Evolutionary conservation across 164 flowering plant species (phyloP).

Genomic region (Kingdonia uniflora): DNA sequence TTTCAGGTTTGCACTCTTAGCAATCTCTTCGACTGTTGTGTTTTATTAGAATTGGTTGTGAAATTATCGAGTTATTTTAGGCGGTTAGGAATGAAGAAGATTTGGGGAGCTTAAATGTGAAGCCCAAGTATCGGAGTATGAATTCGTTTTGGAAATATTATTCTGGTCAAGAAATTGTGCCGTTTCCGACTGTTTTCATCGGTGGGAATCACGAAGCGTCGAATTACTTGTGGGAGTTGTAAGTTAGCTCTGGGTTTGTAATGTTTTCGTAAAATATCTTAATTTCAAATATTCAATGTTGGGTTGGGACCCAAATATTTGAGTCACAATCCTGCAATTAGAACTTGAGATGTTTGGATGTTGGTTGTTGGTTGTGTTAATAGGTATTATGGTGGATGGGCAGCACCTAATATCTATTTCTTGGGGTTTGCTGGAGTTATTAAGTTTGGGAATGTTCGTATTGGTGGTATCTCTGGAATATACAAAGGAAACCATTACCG

Average conservation of each 20-base stretch:
- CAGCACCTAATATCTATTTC: slow-evolving; percentile 84
- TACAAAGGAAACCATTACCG: slow-evolving; percentile 56
- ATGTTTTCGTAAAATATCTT: too few relatives aligned
- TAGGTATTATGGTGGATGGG: slow-evolving; percentile 96
- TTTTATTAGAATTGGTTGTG: too few relatives aligned
- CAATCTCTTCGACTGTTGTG: too few relatives aligned
- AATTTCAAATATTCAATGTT: too few relatives aligned
- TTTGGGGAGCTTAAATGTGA: slow-evolving; percentile 69
- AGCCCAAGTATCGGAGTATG: slow-evolving; percentile 54
- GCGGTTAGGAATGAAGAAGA: slow-evolving; percentile 83
- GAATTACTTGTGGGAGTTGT: slow-evolving; percentile 96
- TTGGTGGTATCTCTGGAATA: slow-evolving; percentile 94
- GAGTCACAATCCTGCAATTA: too few relatives aligned
- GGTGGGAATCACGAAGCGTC: slow-evolving; percentile 99
- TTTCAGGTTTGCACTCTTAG: slow-evolving; percentile 83
- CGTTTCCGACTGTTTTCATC: slow-evolving; percentile 84
- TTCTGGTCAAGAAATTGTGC: slow-evolving; percentile 77
- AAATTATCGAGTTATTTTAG: too few relatives aligned
- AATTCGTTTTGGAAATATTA: slow-evolving; percentile 96
- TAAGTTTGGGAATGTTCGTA: slow-evolving; percentile 81
- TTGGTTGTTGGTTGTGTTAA: slow-evolving; percentile 7
- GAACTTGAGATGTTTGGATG: too few relatives aligned
- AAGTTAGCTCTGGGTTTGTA: slow-evolving; percentile 21
- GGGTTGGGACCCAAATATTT: too few relatives aligned
- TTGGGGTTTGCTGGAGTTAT: slow-evolving; percentile 89